phyloP scores from a whole-genome alignment of 495 filamentous ascomycete genomes.

The Neurospora tetraspora region DNA sequence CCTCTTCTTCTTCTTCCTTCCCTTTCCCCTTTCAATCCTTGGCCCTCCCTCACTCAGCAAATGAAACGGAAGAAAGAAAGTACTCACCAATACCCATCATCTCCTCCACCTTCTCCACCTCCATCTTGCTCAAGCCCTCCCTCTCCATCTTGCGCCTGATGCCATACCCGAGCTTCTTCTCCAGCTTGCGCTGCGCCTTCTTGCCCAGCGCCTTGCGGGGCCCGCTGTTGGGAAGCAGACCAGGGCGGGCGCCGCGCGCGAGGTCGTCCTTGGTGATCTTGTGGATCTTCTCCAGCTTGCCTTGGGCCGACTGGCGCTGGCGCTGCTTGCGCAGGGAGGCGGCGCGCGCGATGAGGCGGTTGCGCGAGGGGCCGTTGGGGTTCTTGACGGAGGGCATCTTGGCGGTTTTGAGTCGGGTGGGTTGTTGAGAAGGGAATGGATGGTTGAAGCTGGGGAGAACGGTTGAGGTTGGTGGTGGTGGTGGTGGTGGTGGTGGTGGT shows the following conservation, averaged over 20 bases:
- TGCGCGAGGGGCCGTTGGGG: constrained; percentile 35
- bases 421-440: background rate
- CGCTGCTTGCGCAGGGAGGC: constrained; percentile 19
- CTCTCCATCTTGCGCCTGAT: constrained; percentile 30
- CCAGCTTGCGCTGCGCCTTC: constrained; percentile 36
- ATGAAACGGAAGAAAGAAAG: no score
- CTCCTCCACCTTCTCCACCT: constrained; percentile 9
- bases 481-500: no score
- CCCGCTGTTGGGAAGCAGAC: constrained; percentile 34
- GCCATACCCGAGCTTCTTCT: constrained; percentile 29
- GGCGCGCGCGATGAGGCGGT: constrained; percentile 27
- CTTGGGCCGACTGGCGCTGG: constrained; percentile 15
- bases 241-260: constrained; percentile 26
- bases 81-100: constrained; percentile 10
- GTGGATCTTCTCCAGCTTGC: constrained; percentile 7
- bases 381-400: constrained; percentile 36
- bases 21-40: no score
- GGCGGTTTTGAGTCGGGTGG: background rate
- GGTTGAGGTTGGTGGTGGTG: no score
- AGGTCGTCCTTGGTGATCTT: constrained; percentile 24
- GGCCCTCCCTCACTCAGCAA: no score
- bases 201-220: constrained; percentile 27
- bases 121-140: constrained; percentile 32
- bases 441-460: no score
- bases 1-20: no score